phyloP scores from a whole-genome alignment of 768 basidiomycete genomes.

The Amanita muscaria region DNA sequence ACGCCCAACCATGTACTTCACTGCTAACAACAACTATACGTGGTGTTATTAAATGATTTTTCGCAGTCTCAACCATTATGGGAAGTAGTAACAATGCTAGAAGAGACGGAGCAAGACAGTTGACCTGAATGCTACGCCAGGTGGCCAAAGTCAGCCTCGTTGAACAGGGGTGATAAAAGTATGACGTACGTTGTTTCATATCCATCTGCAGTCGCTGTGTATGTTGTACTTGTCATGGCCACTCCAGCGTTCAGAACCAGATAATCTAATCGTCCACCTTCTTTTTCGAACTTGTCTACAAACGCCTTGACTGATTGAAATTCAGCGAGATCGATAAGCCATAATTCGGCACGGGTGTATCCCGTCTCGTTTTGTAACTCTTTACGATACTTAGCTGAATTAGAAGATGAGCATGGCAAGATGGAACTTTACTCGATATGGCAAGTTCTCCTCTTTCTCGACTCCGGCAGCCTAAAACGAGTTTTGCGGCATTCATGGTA shows the following conservation, averaged over 20 bases:
- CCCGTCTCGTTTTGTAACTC: conserved; percentile 22
- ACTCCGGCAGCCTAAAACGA: conserved; percentile 31
- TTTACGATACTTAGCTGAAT: too few relatives aligned
- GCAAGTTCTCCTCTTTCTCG: conserved; percentile 26
- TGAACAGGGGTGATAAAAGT: too few relatives aligned
- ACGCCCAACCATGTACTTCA: not conserved
- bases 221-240: conserved; percentile 9
- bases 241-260: conserved; percentile 41
- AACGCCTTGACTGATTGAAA: conserved; percentile 22
- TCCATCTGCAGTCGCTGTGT: conserved; percentile 28
- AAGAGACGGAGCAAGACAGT: conserved; percentile 32
- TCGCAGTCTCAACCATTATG: conserved; percentile 28
- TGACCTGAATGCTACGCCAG: conserved; percentile 35
- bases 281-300: conserved; percentile 23
- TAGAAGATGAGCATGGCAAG: too few relatives aligned
- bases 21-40: not conserved
- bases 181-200: too few relatives aligned
- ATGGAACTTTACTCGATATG: conserved; percentile 18
- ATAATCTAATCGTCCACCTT: conserved; percentile 29
- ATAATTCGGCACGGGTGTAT: conserved; percentile 26
- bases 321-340: conserved; percentile 28
- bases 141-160: conserved; percentile 21
- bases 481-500: conserved; percentile 28
- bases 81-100: conserved; percentile 36
- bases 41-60: conserved; percentile 12